Percentiles rank a stretch among this genome's conserved stretches.
Conservation (phyloP, 1,139 yeast genomes). For the Debaryomyces fabryi region DNA sequence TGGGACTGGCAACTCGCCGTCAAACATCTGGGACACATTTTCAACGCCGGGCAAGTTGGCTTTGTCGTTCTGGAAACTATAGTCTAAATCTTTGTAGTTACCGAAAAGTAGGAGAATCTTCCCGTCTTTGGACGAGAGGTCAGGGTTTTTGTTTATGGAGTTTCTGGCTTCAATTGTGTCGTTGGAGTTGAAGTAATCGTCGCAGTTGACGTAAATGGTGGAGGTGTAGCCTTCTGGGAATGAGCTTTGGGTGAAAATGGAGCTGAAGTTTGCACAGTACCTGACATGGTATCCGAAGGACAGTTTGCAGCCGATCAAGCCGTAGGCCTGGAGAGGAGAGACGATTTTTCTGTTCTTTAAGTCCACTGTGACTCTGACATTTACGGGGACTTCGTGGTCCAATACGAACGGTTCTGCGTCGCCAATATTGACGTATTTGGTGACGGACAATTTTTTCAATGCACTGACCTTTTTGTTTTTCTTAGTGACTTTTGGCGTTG, state of each 20-base stretch:
- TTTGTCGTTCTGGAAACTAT: constrained; percentile 52
- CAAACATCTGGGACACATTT: constrained; percentile 65
- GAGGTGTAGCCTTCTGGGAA: constrained; percentile 71
- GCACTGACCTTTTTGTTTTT: constrained; percentile 49
- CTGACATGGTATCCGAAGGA: constrained; percentile 80
- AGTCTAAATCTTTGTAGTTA: constrained; percentile 58
- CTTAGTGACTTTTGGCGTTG: constrained; percentile 40
- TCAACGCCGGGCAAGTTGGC: constrained; percentile 55
- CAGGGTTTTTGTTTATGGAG: constrained; percentile 13
- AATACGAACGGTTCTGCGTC: constrained; percentile 58
- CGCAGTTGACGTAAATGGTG: constrained; percentile 66
- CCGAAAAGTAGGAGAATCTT: constrained; percentile 62
- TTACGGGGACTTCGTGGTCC: constrained; percentile 65
- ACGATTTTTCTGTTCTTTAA: constrained; percentile 62
- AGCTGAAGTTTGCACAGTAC: constrained; percentile 59
- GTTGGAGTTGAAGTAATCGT: constrained; percentile 51
- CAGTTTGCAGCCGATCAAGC: constrained; percentile 56
- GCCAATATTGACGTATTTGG: constrained; percentile 80
- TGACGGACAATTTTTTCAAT: constrained; percentile 54
- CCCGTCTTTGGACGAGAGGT: constrained; percentile 18
- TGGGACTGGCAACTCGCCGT: constrained; percentile 59
- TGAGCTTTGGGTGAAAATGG: constrained; percentile 71
- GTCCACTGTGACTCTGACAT: constrained; percentile 83
- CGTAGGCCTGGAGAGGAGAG: constrained; percentile 74
- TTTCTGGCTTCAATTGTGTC: constrained; percentile 4